Evolutionary conservation across 2,329 filamentous ascomycete species (phyloP).

Genomic region (Trichoderma guizhouense): DNA sequence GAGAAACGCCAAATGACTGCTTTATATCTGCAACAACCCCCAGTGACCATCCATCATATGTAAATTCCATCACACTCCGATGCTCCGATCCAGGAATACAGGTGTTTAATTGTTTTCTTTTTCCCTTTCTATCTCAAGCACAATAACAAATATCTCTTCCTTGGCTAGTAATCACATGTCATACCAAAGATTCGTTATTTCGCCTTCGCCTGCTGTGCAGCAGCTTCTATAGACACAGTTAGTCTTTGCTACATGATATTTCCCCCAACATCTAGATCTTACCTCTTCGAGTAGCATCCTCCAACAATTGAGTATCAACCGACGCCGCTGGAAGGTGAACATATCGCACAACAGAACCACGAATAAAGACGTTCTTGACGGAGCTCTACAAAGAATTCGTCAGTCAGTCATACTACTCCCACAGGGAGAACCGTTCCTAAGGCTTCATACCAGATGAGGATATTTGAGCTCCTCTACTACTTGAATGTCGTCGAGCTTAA

Average conservation of each 20-base stretch:
- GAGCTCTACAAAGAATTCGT: conserved; percentile 48
- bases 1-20: conserved; percentile 22
- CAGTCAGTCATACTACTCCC: neutral
- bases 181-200: conserved; percentile 36
- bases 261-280: conserved; percentile 23
- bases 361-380: conserved; percentile 94
- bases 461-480: conserved; percentile 93
- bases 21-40: conserved; percentile 8
- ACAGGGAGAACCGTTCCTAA: neutral
- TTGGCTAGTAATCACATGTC: neutral
- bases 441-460: conserved; percentile 71
- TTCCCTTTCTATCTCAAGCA: neutral
- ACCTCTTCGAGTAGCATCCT: conserved; percentile 90
- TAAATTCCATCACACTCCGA: conserved; percentile 12
- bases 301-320: conserved; percentile 81
- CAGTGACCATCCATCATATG: conserved; percentile 9
- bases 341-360: conserved; percentile 88
- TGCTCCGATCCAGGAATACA: conserved; percentile 11
- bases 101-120: neutral
- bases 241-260: neutral
- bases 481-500: conserved; percentile 93
- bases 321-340: conserved; percentile 80
- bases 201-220: conserved; percentile 55
- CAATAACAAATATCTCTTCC: neutral
- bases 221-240: conserved; percentile 45